Conservation (phyloP, 441 rosid species). For the Arabidopsis hybrid region DNA sequence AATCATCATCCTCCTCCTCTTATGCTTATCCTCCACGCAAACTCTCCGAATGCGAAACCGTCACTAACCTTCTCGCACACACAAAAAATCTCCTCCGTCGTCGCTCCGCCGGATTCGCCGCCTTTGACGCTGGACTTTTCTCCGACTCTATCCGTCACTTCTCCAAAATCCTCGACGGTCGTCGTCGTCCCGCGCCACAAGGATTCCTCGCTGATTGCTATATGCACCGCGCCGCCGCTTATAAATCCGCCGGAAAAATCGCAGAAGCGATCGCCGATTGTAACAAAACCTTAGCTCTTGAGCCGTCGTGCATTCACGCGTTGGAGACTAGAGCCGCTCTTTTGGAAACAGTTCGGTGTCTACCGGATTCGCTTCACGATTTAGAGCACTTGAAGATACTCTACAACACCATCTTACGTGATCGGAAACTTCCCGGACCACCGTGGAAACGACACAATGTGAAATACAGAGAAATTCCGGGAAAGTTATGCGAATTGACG, state of each 20-base stretch:
- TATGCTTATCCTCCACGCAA: slow-evolving; percentile 51
- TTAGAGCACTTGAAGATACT: slow-evolving; percentile 44
- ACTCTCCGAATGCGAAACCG: slow-evolving; percentile 58
- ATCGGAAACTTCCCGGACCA: slow-evolving; percentile 48
- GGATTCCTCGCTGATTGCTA: slow-evolving; percentile 83
- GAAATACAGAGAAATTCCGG: slow-evolving; percentile 44
- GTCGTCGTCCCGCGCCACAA: slow-evolving; percentile 82
- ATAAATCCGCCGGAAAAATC: slow-evolving; percentile 63
- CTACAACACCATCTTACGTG: slow-evolving; percentile 44
- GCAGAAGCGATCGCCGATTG: slow-evolving; percentile 85
- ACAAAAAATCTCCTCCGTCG: slow-evolving; percentile 88
- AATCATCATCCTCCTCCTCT: slow-evolving; percentile 30
- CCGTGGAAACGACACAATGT: slow-evolving; percentile 48
- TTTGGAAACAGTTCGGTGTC: slow-evolving; percentile 40
- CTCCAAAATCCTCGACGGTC: slow-evolving; percentile 76
- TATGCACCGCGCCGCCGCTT: slow-evolving; percentile 76
- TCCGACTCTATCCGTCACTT: slow-evolving; percentile 86
- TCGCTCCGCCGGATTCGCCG: slow-evolving; percentile 81
- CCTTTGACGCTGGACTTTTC: slow-evolving; percentile 70
- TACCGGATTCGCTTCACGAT: slow-evolving; percentile 44
- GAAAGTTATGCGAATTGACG: slow-evolving; percentile 29
- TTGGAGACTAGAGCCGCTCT: slow-evolving; percentile 44
- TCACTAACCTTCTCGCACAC: slow-evolving; percentile 70
- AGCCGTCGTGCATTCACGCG: slow-evolving; percentile 47
- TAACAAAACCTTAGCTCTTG: slow-evolving; percentile 50